Conservation (phyloP, 192 early-diverging fungal genomes). For the Entomortierella beljakovae region DNA sequence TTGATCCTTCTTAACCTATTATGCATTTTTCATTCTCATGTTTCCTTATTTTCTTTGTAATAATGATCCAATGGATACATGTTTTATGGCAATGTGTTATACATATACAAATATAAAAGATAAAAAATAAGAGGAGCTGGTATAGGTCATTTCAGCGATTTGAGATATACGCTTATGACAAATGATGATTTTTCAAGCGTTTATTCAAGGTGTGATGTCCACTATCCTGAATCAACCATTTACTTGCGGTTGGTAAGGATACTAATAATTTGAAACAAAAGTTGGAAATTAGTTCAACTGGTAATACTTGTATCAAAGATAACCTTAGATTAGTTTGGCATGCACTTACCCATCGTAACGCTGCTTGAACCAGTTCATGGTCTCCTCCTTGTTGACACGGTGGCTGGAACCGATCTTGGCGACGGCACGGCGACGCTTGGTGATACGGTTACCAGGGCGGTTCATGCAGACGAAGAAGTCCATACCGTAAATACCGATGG, state of each 20-base stretch:
- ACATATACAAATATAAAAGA: neutral
- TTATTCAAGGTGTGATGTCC: constrained; percentile 53
- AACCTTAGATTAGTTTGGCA: constrained; percentile 1
- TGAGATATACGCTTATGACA: neutral
- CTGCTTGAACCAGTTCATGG: constrained; percentile 98
- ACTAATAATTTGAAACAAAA: constrained; percentile 13
- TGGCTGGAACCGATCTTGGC: constrained; percentile 90
- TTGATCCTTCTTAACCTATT: no score
- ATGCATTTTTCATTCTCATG: no score
- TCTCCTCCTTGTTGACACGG: constrained; percentile 96
- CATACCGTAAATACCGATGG: constrained; percentile 90
- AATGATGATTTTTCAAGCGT: constrained; percentile 27
- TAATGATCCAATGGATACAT: no score
- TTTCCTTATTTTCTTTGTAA: no score
- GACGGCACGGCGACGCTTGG: constrained; percentile 90
- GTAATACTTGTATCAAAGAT: neutral
- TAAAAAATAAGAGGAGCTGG: no score
- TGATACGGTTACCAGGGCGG: constrained; percentile 95
- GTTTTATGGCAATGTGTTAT: neutral
- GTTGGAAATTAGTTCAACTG: neutral
- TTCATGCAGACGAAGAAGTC: constrained; percentile 99
- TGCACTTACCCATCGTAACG: constrained; percentile 68
- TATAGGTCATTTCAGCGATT: neutral
- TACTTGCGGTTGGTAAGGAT: constrained; percentile 54
- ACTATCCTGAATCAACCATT: constrained; percentile 15